Conservation (phyloP, 78 protist genomes). For the Trichosphaerium sp. region DNA sequence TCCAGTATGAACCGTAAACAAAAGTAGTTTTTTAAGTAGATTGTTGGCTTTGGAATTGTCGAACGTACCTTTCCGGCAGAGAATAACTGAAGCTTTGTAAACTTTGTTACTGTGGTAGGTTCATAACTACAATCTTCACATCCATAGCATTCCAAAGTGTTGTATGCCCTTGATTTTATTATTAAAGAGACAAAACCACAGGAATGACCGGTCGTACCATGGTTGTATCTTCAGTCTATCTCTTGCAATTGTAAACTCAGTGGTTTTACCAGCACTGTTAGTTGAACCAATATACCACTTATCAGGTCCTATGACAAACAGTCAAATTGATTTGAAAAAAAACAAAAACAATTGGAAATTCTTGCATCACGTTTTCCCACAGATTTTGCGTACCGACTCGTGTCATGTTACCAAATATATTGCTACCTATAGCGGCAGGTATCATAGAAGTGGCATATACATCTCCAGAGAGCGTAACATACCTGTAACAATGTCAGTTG, state of each 20-base stretch:
- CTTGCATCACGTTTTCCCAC: too few species aligned
- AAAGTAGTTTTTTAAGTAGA: too few species aligned
- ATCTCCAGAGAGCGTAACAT: too few species aligned
- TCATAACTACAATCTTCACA: neutral
- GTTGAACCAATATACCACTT: neutral
- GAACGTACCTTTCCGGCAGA: too few species aligned
- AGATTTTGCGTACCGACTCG: neutral
- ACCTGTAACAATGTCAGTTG: too few species aligned
- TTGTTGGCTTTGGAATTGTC: too few species aligned
- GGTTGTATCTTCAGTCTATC: neutral
- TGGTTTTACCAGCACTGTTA: neutral
- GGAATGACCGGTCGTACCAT: too few species aligned
- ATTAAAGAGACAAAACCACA: too few species aligned
- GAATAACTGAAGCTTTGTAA: too few species aligned
- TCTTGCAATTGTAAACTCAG: neutral
- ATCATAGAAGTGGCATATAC: neutral
- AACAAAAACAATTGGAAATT: neutral
- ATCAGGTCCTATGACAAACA: neutral
- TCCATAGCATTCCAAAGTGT: neutral
- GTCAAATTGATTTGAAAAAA: neutral
- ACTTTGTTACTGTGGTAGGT: too few species aligned
- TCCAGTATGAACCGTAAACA: too few species aligned
- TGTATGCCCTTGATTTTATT: too few species aligned
- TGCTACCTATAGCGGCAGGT: neutral
- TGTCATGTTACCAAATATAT: slow-evolving; percentile 8